Evolutionary conservation across 2,329 filamentous ascomycete species (phyloP).

Genomic region (Akanthomyces uredinophilus): DNA sequence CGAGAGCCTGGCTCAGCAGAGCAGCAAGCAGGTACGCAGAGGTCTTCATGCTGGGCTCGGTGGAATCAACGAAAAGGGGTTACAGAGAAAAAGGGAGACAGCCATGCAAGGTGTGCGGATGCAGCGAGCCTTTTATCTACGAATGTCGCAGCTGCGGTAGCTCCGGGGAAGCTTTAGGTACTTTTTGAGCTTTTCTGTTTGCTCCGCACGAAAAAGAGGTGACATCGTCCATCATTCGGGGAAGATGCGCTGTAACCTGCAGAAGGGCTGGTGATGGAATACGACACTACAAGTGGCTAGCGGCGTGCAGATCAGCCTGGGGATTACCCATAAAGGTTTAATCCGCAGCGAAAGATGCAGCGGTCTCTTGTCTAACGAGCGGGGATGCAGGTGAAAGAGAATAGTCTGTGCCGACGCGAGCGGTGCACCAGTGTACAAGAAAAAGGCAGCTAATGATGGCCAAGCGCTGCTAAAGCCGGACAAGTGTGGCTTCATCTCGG

Average conservation of each 20-base stretch:
- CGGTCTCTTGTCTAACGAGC: background rate
- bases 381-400: background rate
- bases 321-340: background rate
- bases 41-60: conserved; percentile 1
- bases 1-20: conserved; percentile 1
- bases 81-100: background rate
- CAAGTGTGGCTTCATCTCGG: conserved; percentile 10
- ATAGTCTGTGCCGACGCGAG: background rate
- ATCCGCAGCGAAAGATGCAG: background rate
- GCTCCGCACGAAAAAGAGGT: background rate
- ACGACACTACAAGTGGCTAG: conserved; percentile 1
- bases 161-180: background rate
- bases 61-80: background rate
- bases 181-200: background rate
- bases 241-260: background rate
- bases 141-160: background rate
- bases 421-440: too few relatives aligned
- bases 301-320: background rate
- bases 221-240: background rate
- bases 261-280: background rate
- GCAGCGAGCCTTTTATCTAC: conserved; percentile 4
- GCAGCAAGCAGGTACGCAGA: background rate
- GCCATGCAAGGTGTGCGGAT: background rate
- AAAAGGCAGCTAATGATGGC: background rate
- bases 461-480: background rate